phyloP scores from a whole-genome alignment of 139 green algal species.

The Chlorella vulgaris region DNA sequence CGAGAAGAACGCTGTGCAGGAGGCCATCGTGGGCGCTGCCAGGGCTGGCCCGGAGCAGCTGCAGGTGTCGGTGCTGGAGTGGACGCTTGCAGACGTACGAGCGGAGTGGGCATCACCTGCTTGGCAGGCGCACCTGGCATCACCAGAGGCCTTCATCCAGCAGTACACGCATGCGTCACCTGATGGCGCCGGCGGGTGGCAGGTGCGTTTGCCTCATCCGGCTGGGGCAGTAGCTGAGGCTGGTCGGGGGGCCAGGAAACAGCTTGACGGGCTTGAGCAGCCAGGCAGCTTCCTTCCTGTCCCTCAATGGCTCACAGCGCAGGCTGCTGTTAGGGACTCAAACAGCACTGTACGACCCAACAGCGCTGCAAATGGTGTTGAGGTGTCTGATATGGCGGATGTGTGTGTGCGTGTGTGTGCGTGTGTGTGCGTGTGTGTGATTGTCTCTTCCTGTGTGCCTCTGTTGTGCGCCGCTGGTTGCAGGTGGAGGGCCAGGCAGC shows the following conservation, averaged over 20 bases:
- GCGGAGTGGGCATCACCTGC: constrained; percentile 51
- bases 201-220: constrained; percentile 4
- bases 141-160: constrained; percentile 52
- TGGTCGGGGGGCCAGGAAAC: not conserved
- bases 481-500: constrained; percentile 31
- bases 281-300: no score
- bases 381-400: no score
- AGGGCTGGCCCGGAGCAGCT: constrained; percentile 32
- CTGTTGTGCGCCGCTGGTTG: no score
- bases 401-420: no score
- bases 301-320: not conserved
- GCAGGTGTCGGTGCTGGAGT: constrained; percentile 53
- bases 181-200: constrained; percentile 15
- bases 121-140: constrained; percentile 57
- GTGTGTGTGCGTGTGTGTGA: no score
- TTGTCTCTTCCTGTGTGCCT: no score
- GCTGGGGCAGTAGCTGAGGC: not conserved
- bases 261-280: no score
- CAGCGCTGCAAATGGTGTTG: no score
- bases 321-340: not conserved
- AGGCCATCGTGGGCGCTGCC: constrained; percentile 60
- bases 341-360: no score
- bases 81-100: constrained; percentile 61
- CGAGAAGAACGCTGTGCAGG: constrained; percentile 68
- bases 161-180: constrained; percentile 45